These are phyloP conservation scores for Arthrobotrys conoides DNA, from an alignment of 2,329 filamentous ascomycete species.

Conservation along the genomic window DNA sequence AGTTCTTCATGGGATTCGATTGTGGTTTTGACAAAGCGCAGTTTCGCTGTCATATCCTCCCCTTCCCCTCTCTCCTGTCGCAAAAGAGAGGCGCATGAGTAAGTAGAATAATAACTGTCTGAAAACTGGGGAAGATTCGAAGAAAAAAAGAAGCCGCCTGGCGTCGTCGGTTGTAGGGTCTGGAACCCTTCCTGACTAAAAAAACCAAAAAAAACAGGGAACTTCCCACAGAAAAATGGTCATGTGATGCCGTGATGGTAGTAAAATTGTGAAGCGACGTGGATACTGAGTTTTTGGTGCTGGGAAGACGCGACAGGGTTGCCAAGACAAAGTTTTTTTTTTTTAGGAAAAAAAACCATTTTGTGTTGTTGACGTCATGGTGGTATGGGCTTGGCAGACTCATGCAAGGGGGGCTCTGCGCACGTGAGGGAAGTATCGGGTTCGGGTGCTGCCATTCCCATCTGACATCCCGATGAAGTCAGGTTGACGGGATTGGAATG, in stretches of 20 bases:
- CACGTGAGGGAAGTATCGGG: constrained; percentile 20
- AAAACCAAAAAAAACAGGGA: constrained; percentile 20
- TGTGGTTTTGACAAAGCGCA: too few species aligned
- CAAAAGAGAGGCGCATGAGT: too few species aligned
- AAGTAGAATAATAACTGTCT: too few species aligned
- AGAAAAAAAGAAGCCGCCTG: background rate
- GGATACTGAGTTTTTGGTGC: constrained; percentile 32
- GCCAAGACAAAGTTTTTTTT: constrained; percentile 35
- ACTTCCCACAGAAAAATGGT: background rate
- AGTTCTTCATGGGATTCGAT: background rate
- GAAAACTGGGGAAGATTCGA: background rate
- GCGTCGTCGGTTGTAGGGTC: background rate
- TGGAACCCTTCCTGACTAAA: constrained; percentile 11
- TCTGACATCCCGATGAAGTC: background rate
- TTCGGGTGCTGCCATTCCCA: background rate
- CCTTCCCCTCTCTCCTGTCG: background rate
- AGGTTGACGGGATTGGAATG: background rate
- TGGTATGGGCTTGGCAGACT: constrained; percentile 4
- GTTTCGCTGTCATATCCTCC: background rate
- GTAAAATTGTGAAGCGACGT: background rate
- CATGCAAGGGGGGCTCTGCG: constrained; percentile 38
- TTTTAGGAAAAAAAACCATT: too few species aligned
- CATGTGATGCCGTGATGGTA: constrained; percentile 34
- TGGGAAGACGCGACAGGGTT: constrained; percentile 54
- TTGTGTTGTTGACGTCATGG: constrained; percentile 39